These are phyloP conservation scores for Candida boleticola DNA, from an alignment of 805 yeast genomes.

Conservation along the genomic window DNA sequence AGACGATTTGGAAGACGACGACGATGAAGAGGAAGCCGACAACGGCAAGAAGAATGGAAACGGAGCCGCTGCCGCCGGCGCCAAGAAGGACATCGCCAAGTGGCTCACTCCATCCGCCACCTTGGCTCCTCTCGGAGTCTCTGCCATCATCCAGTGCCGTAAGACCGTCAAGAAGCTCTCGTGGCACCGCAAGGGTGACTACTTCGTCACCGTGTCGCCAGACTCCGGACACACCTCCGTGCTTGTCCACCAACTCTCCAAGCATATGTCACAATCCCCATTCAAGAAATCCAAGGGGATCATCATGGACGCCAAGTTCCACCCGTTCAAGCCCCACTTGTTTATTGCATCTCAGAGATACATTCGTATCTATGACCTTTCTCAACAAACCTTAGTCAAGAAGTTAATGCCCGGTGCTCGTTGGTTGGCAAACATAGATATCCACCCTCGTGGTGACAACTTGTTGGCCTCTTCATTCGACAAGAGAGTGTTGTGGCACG, in stretches of 20 bases:
- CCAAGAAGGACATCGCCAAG: conserved; percentile 58
- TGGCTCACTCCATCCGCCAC: conserved; percentile 79
- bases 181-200: conserved; percentile 98
- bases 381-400: conserved; percentile 79
- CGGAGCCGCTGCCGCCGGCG: conserved; percentile 7
- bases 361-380: conserved; percentile 84
- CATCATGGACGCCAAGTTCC: conserved; percentile 94
- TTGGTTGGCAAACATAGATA: conserved; percentile 87
- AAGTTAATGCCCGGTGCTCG: conserved; percentile 93
- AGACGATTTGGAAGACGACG: conserved; percentile 35
- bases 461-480: conserved; percentile 90
- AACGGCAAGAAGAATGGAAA: conserved; percentile 20
- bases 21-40: conserved; percentile 10
- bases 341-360: conserved; percentile 94
- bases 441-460: conserved; percentile 96
- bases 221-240: conserved; percentile 86
- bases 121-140: conserved; percentile 62
- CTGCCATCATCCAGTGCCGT: conserved; percentile 65
- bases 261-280: conserved; percentile 94
- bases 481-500: conserved; percentile 96
- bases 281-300: conserved; percentile 91
- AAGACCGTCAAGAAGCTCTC: conserved; percentile 74
- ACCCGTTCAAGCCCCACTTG: conserved; percentile 91
- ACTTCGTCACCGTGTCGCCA: conserved; percentile 95
- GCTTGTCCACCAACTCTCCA: conserved; percentile 89